A percentile compares a stretch with the other conserved stretches of the same genome.
These are phyloP conservation scores for Glebionis coronaria DNA, from an alignment of 129 eudicot species.

Conservation along the genomic window DNA sequence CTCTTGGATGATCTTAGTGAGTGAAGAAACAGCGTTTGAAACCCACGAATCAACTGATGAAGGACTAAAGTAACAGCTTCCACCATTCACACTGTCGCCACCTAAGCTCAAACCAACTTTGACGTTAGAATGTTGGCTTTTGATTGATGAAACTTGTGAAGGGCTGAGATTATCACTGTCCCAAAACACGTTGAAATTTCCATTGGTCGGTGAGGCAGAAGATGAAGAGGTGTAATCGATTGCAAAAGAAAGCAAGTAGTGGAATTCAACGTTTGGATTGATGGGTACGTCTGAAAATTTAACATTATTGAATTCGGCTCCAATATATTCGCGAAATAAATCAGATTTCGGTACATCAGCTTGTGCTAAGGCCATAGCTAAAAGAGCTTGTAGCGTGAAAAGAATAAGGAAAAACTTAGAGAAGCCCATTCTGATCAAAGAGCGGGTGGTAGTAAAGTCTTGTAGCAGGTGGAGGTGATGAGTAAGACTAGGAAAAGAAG, in stretches of 20 bases:
- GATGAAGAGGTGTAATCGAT: slow-evolving; percentile 65
- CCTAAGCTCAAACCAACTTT: slow-evolving; percentile 74
- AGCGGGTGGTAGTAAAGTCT: slow-evolving; percentile 21
- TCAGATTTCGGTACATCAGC: slow-evolving; percentile 36
- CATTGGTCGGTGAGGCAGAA: slow-evolving; percentile 61
- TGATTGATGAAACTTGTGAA: slow-evolving; percentile 51
- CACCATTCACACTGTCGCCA: slow-evolving; percentile 64
- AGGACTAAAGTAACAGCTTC: slow-evolving; percentile 55
- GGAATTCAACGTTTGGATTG: slow-evolving; percentile 55
- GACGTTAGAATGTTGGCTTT: slow-evolving; percentile 50
- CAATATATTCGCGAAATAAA: slow-evolving; percentile 61
- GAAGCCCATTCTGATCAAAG: slow-evolving; percentile 32
- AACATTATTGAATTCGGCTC: slow-evolving; percentile 61
- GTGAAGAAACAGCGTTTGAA: slow-evolving; percentile 61
- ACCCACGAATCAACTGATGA: slow-evolving; percentile 59
- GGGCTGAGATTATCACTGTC: slow-evolving; percentile 61
- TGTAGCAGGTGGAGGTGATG: slow-evolving; percentile 8
- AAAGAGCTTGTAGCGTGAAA: slow-evolving; percentile 37
- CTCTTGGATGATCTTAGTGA: slow-evolving; percentile 52
- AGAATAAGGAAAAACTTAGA: slow-evolving; percentile 28
- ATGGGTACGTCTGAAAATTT: slow-evolving; percentile 70
- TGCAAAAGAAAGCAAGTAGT: slow-evolving; percentile 73
- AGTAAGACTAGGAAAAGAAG: background rate
- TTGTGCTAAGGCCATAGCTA: slow-evolving; percentile 27
- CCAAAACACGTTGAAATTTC: slow-evolving; percentile 74